Evolutionary conservation across 1,284 basidiomycete species (phyloP), one percentile per base, ranked within the genome.

Genomic region (Pulveroboletus sp.): DNA sequence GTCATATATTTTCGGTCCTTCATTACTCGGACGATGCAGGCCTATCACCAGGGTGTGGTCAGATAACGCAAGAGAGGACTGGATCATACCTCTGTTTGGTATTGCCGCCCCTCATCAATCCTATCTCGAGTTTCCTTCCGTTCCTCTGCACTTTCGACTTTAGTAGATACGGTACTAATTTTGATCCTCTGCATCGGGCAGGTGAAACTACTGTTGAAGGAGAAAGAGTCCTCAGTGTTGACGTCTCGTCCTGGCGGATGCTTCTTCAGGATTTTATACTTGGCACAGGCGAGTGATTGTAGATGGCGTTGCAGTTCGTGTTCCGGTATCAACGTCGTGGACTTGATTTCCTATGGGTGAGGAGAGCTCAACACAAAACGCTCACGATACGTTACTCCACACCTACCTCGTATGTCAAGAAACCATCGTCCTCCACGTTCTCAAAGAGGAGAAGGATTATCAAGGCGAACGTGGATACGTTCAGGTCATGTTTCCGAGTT

Each of bases 11-110:
- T 98, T 59, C 96, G 79, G 69, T 94, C 89, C 77, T 99, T 99
- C 97, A 99, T 99, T 38, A 98, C 89, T 39, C 97, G 87, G 25
- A 99, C 97, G 59, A 99, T 92, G 68, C 94, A 98, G 2, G 96
- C 96, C 94, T 97, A 63, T 17, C 18, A 45, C 26, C 43, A 40
- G 17, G 40, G 36, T 20, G 17, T 26, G 35, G 31, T 60, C 50
- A 58, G 56, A 59, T 29, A 43, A 54, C 24, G 54, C 10, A 8
- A 28, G n/a, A 52, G 45, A 40, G 46, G 5, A 20, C n/a, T 4
- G n/a, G n/a, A n/a, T 26, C 60, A 60, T 60, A 93, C 95, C 78
- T 99, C 96, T 43, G 89, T 92, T 70, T 96, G 90, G 71, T 94
- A 89, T 65, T 82, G 87, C 43, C 97, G 78, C 74, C 98, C 96